Base-by-base conservation (phyloP, 148 eudicot genomes). In the Pouteria glomerata region DNA sequence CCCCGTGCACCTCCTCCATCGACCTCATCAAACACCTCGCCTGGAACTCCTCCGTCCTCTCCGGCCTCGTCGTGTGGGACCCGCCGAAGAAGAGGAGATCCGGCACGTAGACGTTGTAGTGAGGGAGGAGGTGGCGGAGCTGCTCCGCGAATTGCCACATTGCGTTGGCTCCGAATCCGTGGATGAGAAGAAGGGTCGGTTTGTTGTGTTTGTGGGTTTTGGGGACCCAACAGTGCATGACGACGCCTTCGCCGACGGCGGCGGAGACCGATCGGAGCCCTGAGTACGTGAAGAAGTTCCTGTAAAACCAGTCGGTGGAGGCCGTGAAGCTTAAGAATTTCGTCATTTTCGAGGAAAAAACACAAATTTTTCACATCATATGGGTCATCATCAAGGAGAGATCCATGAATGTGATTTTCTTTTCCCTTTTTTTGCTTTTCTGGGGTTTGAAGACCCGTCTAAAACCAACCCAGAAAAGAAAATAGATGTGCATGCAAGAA, bases 81-180 rank as follows among this genome's bases (percentile, higher is more conserved):
- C 70, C 74, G 19, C 98, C 95, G 51, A 93, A 93, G 86, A 93
- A 93, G 50, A 93, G 80, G 30, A 93, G 88, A 68, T 93, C 97
- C 4, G 98, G 98, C 15, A 93, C 95, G 80, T 84, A 93, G 26
- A 87, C 83, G 69, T 93, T 93, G 78, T 82, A 91, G 27, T 72
- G 75, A 1, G 92, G 85, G 34, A 78, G 75, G 69, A 93, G 68
- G 60, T 89, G 90, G 47, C 70, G 74, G 52, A 93, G 78, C 30
- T 77, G 73, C 33, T 86, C 84, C 16, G 81, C 62, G 72, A 81
- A 93, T 74, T 93, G 98, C 98, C 98, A 93, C 95, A 86, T 93
- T 31, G 97, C 97, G 57, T 93, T 89, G 78, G 98, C 97, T 0
- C 98, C 98, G 63, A 90, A 90, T 0, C 98, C 95, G 71, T 93